A percentile compares a stretch with the other conserved stretches of the same genome.
Conservation (phyloP, 164 flowering plant genomes). For the Umbilicus rupestris region DNA sequence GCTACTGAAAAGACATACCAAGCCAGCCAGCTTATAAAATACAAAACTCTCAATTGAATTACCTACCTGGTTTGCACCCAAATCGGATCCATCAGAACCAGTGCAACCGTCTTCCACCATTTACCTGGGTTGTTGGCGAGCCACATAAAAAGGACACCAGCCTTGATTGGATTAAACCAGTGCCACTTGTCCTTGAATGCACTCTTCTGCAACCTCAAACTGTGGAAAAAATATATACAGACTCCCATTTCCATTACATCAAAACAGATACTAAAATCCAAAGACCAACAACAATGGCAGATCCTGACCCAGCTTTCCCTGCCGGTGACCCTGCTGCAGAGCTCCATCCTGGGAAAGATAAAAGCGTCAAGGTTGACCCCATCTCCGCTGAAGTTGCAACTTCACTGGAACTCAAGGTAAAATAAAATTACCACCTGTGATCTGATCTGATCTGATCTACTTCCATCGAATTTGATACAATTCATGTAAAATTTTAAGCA, state of each 20-base stretch:
- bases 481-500: slow-evolving; percentile 11
- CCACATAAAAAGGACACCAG: not conserved
- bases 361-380: slow-evolving; percentile 24
- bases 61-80: too few species aligned
- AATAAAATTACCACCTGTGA: not conserved
- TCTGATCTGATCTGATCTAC: not conserved
- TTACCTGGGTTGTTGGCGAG: not conserved
- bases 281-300: slow-evolving; percentile 6
- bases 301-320: slow-evolving; percentile 19
- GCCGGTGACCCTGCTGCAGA: slow-evolving; percentile 22
- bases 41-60: too few species aligned
- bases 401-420: slow-evolving; percentile 22
- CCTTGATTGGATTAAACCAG: not conserved
- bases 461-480: not conserved
- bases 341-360: slow-evolving; percentile 25
- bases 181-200: not conserved
- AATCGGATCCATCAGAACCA: not conserved
- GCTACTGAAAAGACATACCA: too few species aligned
- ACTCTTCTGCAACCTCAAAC: not conserved
- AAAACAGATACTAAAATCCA: not conserved
- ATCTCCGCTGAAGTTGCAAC: slow-evolving; percentile 26
- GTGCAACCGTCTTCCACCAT: not conserved
- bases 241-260: not conserved
- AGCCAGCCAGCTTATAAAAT: too few species aligned
- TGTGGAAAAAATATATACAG: not conserved